Conservation (phyloP, 192 early-diverging fungal species). For the Linnemannia zychae region DNA sequence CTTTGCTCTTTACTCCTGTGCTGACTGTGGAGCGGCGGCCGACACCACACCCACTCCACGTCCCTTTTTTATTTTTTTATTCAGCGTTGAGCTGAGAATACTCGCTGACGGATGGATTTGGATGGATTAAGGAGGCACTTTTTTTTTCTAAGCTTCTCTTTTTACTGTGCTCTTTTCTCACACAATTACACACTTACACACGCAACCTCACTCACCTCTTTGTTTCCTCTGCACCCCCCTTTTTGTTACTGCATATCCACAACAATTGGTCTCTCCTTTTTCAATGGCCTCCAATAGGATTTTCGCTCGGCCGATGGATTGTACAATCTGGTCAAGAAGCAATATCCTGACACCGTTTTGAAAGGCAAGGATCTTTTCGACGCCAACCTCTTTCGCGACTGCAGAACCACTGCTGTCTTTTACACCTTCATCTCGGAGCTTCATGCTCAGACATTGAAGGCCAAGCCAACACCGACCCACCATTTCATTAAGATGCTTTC, state of each 20-base stretch:
- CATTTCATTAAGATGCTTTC: conserved; percentile 84
- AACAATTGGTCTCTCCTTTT: conserved; percentile 1
- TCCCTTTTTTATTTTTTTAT: conserved; percentile 5
- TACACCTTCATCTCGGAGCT: conserved; percentile 91
- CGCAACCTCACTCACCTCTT: background rate
- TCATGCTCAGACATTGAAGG: conserved; percentile 77
- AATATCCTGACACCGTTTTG: conserved; percentile 77
- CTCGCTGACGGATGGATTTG: background rate
- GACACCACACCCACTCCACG: background rate
- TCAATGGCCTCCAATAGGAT: conserved; percentile 66
- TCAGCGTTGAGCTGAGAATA: background rate
- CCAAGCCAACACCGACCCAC: conserved; percentile 87
- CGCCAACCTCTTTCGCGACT: conserved; percentile 82
- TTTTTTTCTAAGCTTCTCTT: background rate
- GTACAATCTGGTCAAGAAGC: conserved; percentile 86
- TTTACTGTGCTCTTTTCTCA: conserved; percentile 14
- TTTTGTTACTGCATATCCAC: background rate
- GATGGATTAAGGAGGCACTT: conserved; percentile 4
- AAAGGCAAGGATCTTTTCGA: conserved; percentile 90
- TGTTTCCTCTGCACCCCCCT: background rate
- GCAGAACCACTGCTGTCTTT: conserved; percentile 73
- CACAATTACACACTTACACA: background rate
- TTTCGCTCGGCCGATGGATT: conserved; percentile 87
- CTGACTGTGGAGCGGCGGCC: conserved; percentile 7
- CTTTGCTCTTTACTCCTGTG: background rate